Percentiles rank a stretch among this genome's conserved stretches.
Conservation (phyloP, 805 yeast genomes). For the Sugiyamaella qingdaonensis region DNA sequence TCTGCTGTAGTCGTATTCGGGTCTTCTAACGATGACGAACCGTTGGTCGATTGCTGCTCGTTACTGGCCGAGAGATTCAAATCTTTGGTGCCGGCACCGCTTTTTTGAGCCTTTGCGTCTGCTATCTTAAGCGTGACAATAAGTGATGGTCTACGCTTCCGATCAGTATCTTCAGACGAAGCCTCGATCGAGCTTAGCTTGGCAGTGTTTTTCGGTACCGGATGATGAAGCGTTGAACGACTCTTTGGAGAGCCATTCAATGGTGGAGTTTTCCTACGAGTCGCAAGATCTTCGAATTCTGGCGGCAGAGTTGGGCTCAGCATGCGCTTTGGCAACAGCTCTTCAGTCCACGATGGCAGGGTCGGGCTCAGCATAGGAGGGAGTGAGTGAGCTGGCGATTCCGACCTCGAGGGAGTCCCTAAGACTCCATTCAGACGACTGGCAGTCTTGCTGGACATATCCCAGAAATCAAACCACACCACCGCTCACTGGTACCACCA, state of each 20-base stretch:
- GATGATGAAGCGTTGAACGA: constrained; percentile 8
- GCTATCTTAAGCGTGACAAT: constrained; percentile 13
- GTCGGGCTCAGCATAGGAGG: constrained; percentile 39
- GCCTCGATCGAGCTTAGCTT: not conserved
- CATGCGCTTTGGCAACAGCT: constrained; percentile 30
- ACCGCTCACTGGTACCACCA: too few relatives aligned
- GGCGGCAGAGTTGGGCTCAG: constrained; percentile 40
- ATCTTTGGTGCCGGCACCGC: too few relatives aligned
- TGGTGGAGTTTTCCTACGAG: not conserved
- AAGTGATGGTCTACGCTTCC: constrained; percentile 11
- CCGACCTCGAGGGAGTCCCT: constrained; percentile 2
- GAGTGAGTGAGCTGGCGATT: constrained; percentile 13
- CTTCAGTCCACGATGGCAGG: constrained; percentile 32
- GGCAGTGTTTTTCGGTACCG: constrained; percentile 15
- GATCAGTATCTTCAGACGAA: not conserved
- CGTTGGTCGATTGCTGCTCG: too few relatives aligned
- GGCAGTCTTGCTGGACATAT: constrained; percentile 3
- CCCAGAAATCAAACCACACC: too few relatives aligned
- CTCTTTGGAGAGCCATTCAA: not conserved
- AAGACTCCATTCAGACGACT: not conserved
- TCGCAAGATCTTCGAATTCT: constrained; percentile 22
- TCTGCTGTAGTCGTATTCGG: too few relatives aligned
- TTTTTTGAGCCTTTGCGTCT: not conserved
- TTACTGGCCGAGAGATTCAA: too few relatives aligned
- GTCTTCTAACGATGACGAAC: too few relatives aligned